These are phyloP conservation scores for Fomitopsis pinicola DNA, from an alignment of 1,284 basidiomycete species.

Conservation along the genomic window DNA sequence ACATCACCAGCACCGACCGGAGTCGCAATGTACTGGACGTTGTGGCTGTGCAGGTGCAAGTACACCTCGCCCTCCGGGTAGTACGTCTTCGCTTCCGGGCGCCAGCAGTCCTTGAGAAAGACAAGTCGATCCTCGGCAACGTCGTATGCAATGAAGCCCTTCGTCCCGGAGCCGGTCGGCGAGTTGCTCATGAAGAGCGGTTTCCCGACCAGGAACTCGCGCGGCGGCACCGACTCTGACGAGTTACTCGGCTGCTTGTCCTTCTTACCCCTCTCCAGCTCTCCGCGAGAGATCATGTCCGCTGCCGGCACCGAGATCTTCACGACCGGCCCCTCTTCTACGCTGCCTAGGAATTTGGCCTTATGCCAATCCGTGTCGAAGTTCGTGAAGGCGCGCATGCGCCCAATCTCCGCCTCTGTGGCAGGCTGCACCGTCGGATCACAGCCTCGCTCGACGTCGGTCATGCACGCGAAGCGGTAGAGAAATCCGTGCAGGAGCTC, in stretches of 20 bases:
- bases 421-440: constrained; percentile 8
- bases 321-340: neutral
- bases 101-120: neutral
- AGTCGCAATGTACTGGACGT: neutral
- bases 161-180: neutral
- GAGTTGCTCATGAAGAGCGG: neutral
- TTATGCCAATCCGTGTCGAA: no score
- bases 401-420: neutral
- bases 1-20: neutral
- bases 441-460: constrained; percentile 4
- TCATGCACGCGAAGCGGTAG: constrained; percentile 10
- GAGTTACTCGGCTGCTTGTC: neutral
- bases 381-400: neutral
- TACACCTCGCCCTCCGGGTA: neutral
- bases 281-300: neutral
- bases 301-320: neutral
- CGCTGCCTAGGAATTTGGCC: no score
- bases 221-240: neutral
- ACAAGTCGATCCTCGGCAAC: neutral
- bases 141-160: neutral
- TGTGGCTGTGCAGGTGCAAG: neutral
- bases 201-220: neutral
- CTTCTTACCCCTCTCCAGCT: neutral
- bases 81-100: neutral
- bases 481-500: constrained; percentile 9